Evolutionary conservation across 2,329 filamentous ascomycete genomes (phyloP).

Genomic region (Alternaria brassicicola): DNA sequence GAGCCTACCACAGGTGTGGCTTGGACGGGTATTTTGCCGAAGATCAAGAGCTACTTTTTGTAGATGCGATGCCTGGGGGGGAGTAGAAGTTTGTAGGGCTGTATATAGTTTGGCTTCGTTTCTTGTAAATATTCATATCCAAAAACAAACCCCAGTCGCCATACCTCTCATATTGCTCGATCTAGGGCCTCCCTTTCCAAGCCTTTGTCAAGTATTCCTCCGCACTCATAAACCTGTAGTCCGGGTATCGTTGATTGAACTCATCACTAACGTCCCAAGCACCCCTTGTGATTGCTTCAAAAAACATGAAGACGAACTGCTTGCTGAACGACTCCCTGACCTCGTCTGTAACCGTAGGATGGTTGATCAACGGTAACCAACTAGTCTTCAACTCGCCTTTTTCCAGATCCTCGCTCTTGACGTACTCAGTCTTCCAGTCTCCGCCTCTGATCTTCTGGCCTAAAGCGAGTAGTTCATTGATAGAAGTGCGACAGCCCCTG

Average conservation of each 20-base stretch:
- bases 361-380: constrained; percentile 50
- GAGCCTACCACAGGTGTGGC: constrained; percentile 57
- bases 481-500: constrained; percentile 27
- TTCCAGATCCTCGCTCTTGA: constrained; percentile 57
- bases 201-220: constrained; percentile 53
- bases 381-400: constrained; percentile 49
- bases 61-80: constrained; percentile 1
- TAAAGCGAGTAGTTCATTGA: constrained; percentile 37
- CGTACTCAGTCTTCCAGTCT: constrained; percentile 51
- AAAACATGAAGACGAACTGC: constrained; percentile 51
- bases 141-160: neutral
- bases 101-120: constrained; percentile 13
- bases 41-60: constrained; percentile 46
- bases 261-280: constrained; percentile 54
- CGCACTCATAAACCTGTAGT: constrained; percentile 51
- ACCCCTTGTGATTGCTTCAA: constrained; percentile 52
- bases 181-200: constrained; percentile 50
- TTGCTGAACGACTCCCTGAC: constrained; percentile 44
- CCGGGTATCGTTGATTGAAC: constrained; percentile 55
- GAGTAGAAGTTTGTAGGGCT: neutral
- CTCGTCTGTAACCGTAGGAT: constrained; percentile 47
- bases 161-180: neutral
- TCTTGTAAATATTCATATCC: neutral
- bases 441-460: constrained; percentile 40
- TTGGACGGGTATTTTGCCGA: constrained; percentile 45